phyloP scores from a whole-genome alignment of 108 stramenopile genomes.

The Chaetoceros muelleri region DNA sequence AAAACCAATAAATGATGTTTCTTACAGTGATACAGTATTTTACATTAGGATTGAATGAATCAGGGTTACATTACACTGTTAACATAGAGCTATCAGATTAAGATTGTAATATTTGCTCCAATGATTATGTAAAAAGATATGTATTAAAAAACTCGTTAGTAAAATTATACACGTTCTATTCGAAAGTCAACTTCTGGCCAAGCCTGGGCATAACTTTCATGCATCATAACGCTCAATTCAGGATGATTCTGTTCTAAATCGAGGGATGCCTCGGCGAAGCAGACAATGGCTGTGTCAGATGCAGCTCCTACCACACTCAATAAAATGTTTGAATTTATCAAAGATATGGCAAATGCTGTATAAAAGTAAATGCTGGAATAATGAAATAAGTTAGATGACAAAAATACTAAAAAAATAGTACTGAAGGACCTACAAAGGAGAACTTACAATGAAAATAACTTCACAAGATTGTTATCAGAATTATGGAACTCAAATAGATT shows the following conservation, averaged over 20 bases:
- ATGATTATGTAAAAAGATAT: neutral
- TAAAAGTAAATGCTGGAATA: neutral
- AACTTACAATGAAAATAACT: neutral
- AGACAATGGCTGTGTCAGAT: slow-evolving; percentile 74
- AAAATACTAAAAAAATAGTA: neutral
- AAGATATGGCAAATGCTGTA: slow-evolving; percentile 5
- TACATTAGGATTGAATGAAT: neutral
- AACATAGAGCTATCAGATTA: neutral
- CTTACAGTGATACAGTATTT: too few relatives aligned
- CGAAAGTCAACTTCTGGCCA: slow-evolving; percentile 60
- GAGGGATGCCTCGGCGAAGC: slow-evolving; percentile 69
- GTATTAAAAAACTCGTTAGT: neutral
- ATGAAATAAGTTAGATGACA: neutral
- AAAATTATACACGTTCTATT: too few relatives aligned
- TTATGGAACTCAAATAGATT: slow-evolving; percentile 4
- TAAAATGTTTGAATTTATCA: slow-evolving; percentile 34
- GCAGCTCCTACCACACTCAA: slow-evolving; percentile 52
- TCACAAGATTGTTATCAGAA: neutral
- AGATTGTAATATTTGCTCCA: neutral
- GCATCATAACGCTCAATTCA: slow-evolving; percentile 38
- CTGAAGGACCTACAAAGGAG: too few relatives aligned
- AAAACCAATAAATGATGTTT: slow-evolving; percentile 41
- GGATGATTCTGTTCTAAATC: slow-evolving; percentile 56
- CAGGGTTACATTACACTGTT: neutral
- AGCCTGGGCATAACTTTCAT: slow-evolving; percentile 45